Conservation (phyloP, 768 basidiomycete species). For the Podaxis sp. region DNA sequence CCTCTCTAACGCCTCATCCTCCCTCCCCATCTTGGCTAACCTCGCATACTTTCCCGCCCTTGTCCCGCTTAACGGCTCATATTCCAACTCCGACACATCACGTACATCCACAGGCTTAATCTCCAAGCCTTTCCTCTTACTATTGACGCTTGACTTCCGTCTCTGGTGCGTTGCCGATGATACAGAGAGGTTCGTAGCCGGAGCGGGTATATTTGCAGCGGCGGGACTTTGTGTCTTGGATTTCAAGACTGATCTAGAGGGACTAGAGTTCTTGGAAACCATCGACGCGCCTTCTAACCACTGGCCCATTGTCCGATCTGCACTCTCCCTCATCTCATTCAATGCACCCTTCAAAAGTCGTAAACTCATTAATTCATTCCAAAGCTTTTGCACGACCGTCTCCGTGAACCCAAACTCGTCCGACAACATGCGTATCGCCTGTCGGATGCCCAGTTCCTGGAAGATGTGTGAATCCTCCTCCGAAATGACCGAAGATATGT, state of each 20-base stretch:
- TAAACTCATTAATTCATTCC: slow-evolving; percentile 32
- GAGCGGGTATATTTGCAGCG: not conserved
- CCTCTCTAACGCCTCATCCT: slow-evolving; percentile 34
- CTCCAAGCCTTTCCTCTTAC: slow-evolving; percentile 15
- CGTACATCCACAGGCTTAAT: slow-evolving; percentile 21
- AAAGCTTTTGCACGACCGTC: slow-evolving; percentile 41
- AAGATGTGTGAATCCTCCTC: slow-evolving; percentile 4
- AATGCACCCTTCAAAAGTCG: slow-evolving; percentile 37
- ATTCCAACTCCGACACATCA: slow-evolving; percentile 16
- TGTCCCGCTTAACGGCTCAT: slow-evolving; percentile 26
- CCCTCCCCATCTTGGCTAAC: slow-evolving; percentile 33
- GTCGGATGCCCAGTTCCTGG: slow-evolving; percentile 22
- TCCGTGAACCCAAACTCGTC: slow-evolving; percentile 43
- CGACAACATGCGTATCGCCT: slow-evolving; percentile 39
- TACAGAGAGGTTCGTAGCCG: not conserved
- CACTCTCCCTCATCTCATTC: slow-evolving; percentile 36
- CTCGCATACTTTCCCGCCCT: slow-evolving; percentile 26
- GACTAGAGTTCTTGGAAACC: not conserved
- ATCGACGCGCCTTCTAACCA: not conserved
- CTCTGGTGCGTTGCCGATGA: not conserved
- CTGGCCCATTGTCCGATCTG: slow-evolving; percentile 24
- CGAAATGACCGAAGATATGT: slow-evolving; percentile 1
- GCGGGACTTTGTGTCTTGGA: not conserved
- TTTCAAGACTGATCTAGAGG: not conserved
- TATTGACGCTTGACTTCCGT: not conserved